Evolutionary conservation across 2,329 filamentous ascomycete species (phyloP), one percentile per base, ranked within the genome.

Genomic region (Penicillium freii): DNA sequence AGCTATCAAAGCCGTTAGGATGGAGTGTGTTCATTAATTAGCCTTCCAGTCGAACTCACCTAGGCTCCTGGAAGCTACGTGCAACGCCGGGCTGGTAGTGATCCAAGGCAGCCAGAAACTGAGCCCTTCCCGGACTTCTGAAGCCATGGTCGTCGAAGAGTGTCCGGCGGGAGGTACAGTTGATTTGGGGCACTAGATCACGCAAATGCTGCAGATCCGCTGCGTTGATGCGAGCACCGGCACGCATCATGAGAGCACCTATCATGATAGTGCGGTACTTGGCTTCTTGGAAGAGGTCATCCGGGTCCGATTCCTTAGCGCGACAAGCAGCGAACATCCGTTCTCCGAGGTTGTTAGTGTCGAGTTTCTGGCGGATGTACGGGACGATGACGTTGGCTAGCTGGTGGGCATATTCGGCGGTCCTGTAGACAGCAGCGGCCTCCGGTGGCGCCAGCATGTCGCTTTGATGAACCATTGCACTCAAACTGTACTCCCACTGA

Each of bases 81-180:
- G 56, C n/a, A 11, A 54, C 38, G 9, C 51, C 55, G 5, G 56
- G 36, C 25, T 45, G 21, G 19, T 50, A 54, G 25, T 49, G 38
- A 44, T 57, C 31, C 21, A 57, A 29, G 9, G 56, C 56, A 29
- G 56, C 56, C 23, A 49, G 33, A 5, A 57, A 57, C 23, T 57
- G 56, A 44, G 44, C 51, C 1, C 46, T 46, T 36, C 56, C 56
- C 4, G 56, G 56, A 13, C 15, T 15, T 27, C 51, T 45, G 15
- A 57, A 57, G 1, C 49, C 39, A 23, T 47, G 36, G 17, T 57
- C 25, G 1, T 19, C 39, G 2, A 21, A 5, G 3, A 50, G 6
- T 3, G 13, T 36, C 8, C 29, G 46, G 6, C 36, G 34, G 1
- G 29, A 17, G 17, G 6, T 36, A 25, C 38, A 57, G 38, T 49